Base-by-base conservation (phyloP, 2,329 filamentous ascomycete species). In the Pestalotiopsis sp. region DNA sequence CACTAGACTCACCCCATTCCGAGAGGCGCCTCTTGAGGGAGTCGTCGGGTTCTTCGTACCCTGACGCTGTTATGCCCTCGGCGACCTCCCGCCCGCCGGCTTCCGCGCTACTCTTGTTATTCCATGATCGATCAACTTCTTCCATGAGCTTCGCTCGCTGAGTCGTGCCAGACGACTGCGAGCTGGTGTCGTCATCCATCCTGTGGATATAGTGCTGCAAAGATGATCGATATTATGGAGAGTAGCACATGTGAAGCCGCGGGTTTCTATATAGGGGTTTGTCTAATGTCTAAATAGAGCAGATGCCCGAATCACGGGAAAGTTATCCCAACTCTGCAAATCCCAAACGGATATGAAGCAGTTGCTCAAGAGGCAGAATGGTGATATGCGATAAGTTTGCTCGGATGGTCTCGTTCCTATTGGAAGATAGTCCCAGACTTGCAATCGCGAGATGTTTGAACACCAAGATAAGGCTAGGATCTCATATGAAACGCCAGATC, bases 1-100 rank as follows among this genome's bases (percentile, higher is more conserved):
- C 76, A 61, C 77, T 79, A 67, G 82, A 80, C 71, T 83, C 79
- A 70, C 76, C 78, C 82, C 83, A 83, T 71, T 81, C 78, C 31
- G 81, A 80, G 70, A 81, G 75, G 61, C 81, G 78, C 68, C 79
- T 71, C 73, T 80, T 80, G 66, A 78, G 72, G 72, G 78, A 76
- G 60, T 79, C 76, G 66, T 76, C 74, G 58, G 77, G 75, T 66
- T 64, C 67, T 68, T 69, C 65, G 23, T 62, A 49, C 52, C 56
- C 69, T 66, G 67, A 70, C 67, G 13, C 71, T 65, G 67, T 69
- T 63, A 67, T 66, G 57, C 69, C 70, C 65, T 71, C 59, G 49
- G 73, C 72, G 61, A 72, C 72, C 74, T 78, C 77, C 68, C 71
- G 73, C 71, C 75, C 75, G 72, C 73, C 77, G 68, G 72, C 77